Evolutionary conservation across 139 green algal species (phyloP).

Genomic region (Chlorella sp.): DNA sequence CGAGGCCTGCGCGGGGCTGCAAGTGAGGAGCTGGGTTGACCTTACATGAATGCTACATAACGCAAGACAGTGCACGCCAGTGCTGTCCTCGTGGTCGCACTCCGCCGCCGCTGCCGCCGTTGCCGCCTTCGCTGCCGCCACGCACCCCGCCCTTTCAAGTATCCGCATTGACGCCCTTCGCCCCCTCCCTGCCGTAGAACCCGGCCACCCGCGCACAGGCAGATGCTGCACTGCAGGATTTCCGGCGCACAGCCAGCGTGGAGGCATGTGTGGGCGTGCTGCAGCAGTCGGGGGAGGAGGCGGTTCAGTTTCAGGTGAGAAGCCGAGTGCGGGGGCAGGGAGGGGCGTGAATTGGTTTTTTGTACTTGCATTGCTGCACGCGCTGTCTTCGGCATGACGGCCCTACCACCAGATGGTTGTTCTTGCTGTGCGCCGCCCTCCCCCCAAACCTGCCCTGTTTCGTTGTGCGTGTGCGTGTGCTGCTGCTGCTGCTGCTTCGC

Average conservation of each 20-base stretch:
- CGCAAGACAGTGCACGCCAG: too few species aligned
- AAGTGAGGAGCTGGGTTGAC: not conserved
- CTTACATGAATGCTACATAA: too few species aligned
- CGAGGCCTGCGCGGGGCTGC: slow-evolving; percentile 10
- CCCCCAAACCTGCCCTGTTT: not conserved
- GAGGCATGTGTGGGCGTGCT: slow-evolving; percentile 67
- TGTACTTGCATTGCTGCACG: not conserved
- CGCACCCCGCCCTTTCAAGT: not conserved
- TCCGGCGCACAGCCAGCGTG: slow-evolving; percentile 53
- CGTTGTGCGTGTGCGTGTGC: not conserved
- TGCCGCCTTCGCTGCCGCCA: not conserved
- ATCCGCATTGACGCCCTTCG: not conserved
- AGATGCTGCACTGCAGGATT: slow-evolving; percentile 67
- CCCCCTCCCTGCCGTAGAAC: slow-evolving; percentile 13
- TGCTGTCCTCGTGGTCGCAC: too few species aligned
- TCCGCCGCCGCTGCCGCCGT: not conserved
- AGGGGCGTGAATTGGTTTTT: not conserved
- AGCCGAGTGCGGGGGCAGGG: too few species aligned
- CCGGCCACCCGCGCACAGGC: slow-evolving; percentile 37
- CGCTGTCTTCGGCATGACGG: not conserved
- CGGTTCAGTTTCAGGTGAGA: slow-evolving; percentile 49
- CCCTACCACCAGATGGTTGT: too few species aligned
- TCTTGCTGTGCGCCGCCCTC: too few species aligned
- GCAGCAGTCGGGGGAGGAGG: slow-evolving; percentile 43
- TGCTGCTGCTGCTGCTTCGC: not conserved